Evolutionary conservation across 495 filamentous ascomycete genomes (phyloP).

Genomic region (Penicillium roqueforti): DNA sequence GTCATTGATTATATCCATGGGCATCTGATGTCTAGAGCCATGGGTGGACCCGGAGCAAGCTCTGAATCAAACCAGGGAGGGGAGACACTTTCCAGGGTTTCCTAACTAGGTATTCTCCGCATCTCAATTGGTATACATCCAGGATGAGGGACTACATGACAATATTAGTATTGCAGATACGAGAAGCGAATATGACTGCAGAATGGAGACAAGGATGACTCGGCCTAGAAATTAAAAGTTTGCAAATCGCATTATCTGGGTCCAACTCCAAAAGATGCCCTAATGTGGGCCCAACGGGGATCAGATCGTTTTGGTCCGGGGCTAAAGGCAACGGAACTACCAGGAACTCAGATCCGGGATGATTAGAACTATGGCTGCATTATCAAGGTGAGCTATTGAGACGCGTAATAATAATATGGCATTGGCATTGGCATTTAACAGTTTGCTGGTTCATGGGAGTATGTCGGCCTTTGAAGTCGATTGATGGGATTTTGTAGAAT

Average conservation of each 20-base stretch:
- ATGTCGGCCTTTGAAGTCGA: too few relatives aligned
- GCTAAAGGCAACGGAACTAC: constrained; percentile 2
- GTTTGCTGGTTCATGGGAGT: neutral
- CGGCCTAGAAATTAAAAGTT: neutral
- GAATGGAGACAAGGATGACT: too few relatives aligned
- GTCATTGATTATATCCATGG: neutral
- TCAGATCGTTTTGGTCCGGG: constrained; percentile 4
- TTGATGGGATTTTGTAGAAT: neutral
- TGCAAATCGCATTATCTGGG: neutral
- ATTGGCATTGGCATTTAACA: too few relatives aligned
- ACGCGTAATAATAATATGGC: neutral
- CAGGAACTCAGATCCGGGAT: neutral
- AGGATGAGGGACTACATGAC: too few relatives aligned
- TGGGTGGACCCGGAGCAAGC: neutral
- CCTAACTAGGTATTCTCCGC: neutral
- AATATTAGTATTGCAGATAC: too few relatives aligned
- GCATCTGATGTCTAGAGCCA: neutral
- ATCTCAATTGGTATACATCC: neutral
- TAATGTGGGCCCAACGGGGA: constrained; percentile 1
- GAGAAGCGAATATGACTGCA: too few relatives aligned
- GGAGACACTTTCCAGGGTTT: neutral
- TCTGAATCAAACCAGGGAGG: neutral
- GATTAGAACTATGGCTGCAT: neutral
- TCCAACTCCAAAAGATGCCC: neutral
- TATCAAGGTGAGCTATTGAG: neutral